Conservation (phyloP, 2,329 filamentous ascomycete genomes). For the Dactylellina haptotyla region DNA sequence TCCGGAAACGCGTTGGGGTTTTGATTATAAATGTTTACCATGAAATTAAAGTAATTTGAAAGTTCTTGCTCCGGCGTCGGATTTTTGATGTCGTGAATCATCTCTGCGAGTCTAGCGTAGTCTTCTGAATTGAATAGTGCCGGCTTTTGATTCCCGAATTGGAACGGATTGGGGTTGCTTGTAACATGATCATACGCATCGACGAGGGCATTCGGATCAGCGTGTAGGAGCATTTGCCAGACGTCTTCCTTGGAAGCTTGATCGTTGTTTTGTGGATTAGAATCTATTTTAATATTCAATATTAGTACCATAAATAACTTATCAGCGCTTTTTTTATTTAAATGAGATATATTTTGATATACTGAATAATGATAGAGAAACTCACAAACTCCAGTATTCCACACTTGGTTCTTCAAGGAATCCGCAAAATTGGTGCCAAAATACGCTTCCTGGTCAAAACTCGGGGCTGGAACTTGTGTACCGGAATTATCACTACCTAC, state of each 20-base stretch:
- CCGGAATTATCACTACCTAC: not conserved
- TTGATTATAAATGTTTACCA: not conserved
- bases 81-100: slow-evolving; percentile 1
- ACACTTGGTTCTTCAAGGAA: too few species aligned
- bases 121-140: not conserved
- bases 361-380: too few species aligned
- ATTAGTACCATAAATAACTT: too few species aligned
- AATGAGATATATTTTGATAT: too few species aligned
- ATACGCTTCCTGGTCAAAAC: not conserved
- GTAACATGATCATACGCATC: not conserved
- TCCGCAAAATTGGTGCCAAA: too few species aligned
- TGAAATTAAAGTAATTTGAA: not conserved
- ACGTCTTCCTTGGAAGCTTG: not conserved
- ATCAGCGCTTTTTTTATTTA: too few species aligned
- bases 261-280: too few species aligned
- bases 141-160: not conserved
- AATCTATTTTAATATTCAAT: too few species aligned
- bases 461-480: not conserved
- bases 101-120: not conserved
- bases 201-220: not conserved
- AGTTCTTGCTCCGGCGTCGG: slow-evolving; percentile 4
- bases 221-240: not conserved
- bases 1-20: slow-evolving; percentile 1
- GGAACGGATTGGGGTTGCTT: not conserved
- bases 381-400: too few species aligned